Evolutionary conservation across 257 asterid genomes (phyloP).

Genomic region (Eustoma russellianum): DNA sequence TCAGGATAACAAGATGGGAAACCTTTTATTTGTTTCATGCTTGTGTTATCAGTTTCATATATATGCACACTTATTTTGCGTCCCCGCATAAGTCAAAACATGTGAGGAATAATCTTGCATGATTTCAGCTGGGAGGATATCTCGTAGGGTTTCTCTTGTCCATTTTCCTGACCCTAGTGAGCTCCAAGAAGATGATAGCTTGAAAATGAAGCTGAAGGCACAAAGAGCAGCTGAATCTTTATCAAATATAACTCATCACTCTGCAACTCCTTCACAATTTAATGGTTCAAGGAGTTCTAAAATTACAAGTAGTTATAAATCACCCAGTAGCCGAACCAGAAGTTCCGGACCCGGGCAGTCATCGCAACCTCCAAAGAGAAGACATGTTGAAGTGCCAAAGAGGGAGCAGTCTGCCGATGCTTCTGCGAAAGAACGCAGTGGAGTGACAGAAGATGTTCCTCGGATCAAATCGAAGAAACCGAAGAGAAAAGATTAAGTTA

Average conservation of each 20-base stretch:
- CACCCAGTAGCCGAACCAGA: constrained; percentile 26
- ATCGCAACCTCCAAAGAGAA: constrained; percentile 34
- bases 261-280: constrained; percentile 38
- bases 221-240: constrained; percentile 39
- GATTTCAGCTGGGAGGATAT: constrained; percentile 59
- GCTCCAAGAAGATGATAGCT: constrained; percentile 29
- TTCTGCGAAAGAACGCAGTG: constrained; percentile 42
- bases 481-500: constrained; percentile 23
- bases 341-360: constrained; percentile 25
- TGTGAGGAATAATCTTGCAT: neutral
- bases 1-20: no score
- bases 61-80: no score
- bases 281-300: constrained; percentile 25
- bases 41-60: no score
- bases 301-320: constrained; percentile 22
- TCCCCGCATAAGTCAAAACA: no score
- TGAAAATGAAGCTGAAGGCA: constrained; percentile 15
- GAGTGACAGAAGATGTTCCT: constrained; percentile 38
- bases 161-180: constrained; percentile 62
- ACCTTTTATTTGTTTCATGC: no score
- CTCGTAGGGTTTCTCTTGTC: constrained; percentile 43
- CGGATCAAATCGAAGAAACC: constrained; percentile 42
- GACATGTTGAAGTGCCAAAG: constrained; percentile 15
- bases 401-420: constrained; percentile 30
- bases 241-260: constrained; percentile 32